Conservation (phyloP, 768 basidiomycete genomes). For the Boletus reticuloceps region DNA sequence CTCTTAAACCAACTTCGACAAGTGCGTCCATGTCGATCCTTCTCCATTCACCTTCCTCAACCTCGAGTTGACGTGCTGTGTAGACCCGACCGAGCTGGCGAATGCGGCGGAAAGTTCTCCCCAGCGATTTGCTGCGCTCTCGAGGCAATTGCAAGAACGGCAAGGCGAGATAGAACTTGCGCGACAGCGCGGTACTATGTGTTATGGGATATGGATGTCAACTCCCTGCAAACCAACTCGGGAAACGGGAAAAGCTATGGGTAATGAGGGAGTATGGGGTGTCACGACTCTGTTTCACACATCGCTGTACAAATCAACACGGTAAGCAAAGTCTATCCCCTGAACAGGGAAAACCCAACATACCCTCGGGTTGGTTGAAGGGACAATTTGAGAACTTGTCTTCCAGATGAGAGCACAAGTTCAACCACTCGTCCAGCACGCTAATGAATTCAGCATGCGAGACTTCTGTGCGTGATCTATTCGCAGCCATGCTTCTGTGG, state of each 20-base stretch:
- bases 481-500: too few relatives aligned
- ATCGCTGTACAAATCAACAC: too few relatives aligned
- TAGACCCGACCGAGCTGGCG: constrained; percentile 79
- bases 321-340: too few relatives aligned
- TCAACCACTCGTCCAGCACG: background rate
- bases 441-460: background rate
- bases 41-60: background rate
- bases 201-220: too few relatives aligned
- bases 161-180: constrained; percentile 52
- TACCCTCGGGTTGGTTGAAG: too few relatives aligned
- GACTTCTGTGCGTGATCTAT: background rate
- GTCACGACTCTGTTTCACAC: too few relatives aligned
- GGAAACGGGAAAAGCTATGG: too few relatives aligned
- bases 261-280: too few relatives aligned
- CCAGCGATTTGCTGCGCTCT: constrained; percentile 68
- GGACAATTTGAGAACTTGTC: background rate
- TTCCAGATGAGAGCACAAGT: background rate
- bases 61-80: background rate
- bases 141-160: constrained; percentile 58
- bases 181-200: constrained; percentile 60
- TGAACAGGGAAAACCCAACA: too few relatives aligned
- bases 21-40: constrained; percentile 35
- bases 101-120: constrained; percentile 68
- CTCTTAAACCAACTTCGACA: constrained; percentile 72
- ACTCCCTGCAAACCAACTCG: too few relatives aligned